Evolutionary conservation across 495 filamentous ascomycete species (phyloP), one percentile per base, ranked within the genome.

Genomic region (Penicillium canariense): DNA sequence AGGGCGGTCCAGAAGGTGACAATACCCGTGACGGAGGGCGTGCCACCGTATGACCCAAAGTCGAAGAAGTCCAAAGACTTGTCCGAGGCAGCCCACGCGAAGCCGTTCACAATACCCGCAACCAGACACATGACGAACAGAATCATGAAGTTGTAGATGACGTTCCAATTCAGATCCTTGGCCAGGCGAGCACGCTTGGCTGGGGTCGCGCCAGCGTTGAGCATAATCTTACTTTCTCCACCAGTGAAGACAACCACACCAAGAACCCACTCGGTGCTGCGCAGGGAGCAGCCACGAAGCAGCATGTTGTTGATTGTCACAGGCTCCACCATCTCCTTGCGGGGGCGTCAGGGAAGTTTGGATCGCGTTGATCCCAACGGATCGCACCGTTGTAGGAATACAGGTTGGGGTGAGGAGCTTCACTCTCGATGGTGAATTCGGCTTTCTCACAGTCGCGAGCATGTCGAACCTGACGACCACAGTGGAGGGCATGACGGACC

Each of bases 171-270:
- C 40, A 99, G 77, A 64, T 96, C 91, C 59, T 88, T 87, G 31
- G 90, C 87, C 64, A 99, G 91, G 43, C 89, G 84, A 38, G 95
- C 82, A 56, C 93, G 87, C 74, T 99, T 99, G 59, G 84, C 95
- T 8, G 95, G 95, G n/a, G 95, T 97, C 42, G 90, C 89, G 49
- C 95, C 95, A 10, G 95, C 87, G 68, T 99, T 99, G 73, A 97
- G 87, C 95, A 99, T 99, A 69, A 97, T 97, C 76, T 97, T 99
- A 18, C 95, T 96, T 62, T 99, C 95, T 60, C 88, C 86, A 34
- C 95, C 95, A 22, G 95, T 99, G 77, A 96, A 99, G 32, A 96
- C 76, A 43, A 97, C 95, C n/a, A 99, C 81, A 52, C 93, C 95
- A 25, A 99, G 83, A 47, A 89, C 81, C 95, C 95, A 99, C 63